These are phyloP conservation scores for Saccharata proteae DNA, from an alignment of 2,329 filamentous ascomycete genomes.

Conservation along the genomic window DNA sequence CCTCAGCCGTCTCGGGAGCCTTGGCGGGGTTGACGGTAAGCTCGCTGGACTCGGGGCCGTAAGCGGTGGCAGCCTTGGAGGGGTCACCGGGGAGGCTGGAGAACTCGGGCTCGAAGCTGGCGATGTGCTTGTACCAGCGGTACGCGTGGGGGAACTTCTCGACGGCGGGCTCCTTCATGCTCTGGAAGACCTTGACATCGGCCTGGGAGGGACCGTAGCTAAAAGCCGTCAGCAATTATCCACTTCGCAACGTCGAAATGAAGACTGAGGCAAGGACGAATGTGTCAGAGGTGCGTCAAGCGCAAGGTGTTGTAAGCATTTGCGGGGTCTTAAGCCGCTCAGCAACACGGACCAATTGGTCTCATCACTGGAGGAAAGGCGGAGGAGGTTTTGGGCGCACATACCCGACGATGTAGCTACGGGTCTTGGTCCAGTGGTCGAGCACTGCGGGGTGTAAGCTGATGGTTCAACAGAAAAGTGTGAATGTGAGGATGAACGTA, in stretches of 20 bases:
- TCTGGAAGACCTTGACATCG: conserved; percentile 93
- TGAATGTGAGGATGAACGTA: conserved; percentile 25
- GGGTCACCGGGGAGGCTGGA: conserved; percentile 80
- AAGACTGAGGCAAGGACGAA: conserved; percentile 10
- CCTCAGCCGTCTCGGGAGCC: conserved; percentile 54
- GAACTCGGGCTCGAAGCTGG: conserved; percentile 88
- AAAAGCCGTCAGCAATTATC: conserved; percentile 15
- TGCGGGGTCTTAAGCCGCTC: conserved; percentile 87
- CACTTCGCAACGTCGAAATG: conserved; percentile 5
- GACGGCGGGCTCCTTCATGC: conserved; percentile 64
- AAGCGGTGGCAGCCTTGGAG: conserved; percentile 75
- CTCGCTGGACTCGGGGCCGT: conserved; percentile 73
- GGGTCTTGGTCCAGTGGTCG: conserved; percentile 61
- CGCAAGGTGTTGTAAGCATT: conserved; percentile 66
- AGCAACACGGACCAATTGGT: conserved; percentile 92
- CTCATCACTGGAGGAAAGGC: conserved; percentile 52
- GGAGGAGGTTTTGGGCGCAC: conserved; percentile 28
- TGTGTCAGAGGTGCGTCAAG: conserved; percentile 64
- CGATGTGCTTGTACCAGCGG: conserved; percentile 98
- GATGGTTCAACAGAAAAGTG: conserved; percentile 9
- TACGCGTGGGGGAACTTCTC: conserved; percentile 87
- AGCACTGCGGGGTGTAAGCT: conserved; percentile 41
- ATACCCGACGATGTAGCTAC: conserved; percentile 76
- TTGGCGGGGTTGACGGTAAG: conserved; percentile 76
- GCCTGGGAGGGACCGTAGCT: conserved; percentile 72